These are phyloP conservation scores for Aspergillus arachidicola DNA, from an alignment of 2,329 filamentous ascomycete species.

Conservation along the genomic window DNA sequence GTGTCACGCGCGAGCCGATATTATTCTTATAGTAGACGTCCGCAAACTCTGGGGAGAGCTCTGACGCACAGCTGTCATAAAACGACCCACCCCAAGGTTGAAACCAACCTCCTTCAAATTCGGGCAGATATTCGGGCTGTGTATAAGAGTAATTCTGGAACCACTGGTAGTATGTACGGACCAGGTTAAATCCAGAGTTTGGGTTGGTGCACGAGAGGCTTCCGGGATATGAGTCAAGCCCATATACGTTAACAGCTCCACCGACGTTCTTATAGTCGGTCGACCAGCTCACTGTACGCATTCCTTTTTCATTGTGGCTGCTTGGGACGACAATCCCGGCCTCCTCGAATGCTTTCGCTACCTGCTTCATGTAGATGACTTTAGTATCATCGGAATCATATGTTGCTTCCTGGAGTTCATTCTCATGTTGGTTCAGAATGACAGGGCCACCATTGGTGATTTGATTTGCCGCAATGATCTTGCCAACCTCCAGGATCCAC, in stretches of 20 bases:
- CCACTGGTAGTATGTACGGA: conserved; percentile 60
- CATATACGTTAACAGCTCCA: conserved; percentile 53
- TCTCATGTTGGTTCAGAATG: conserved; percentile 57
- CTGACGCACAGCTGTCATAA: conserved; percentile 53
- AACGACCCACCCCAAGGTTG: conserved; percentile 57
- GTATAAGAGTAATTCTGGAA: conserved; percentile 59
- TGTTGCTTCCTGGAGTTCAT: conserved; percentile 52
- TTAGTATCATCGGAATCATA: conserved; percentile 49
- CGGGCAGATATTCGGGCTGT: conserved; percentile 56
- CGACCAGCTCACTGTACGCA: conserved; percentile 54
- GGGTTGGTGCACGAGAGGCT: conserved; percentile 55
- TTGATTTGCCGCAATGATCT: conserved; percentile 53
- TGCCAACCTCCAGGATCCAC: conserved; percentile 51
- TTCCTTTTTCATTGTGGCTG: conserved; percentile 56
- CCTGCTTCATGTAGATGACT: conserved; percentile 57
- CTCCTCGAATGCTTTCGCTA: conserved; percentile 49
- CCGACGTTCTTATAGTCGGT: conserved; percentile 59
- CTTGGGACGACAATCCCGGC: conserved; percentile 55
- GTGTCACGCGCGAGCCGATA: conserved; percentile 53
- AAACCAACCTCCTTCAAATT: conserved; percentile 59
- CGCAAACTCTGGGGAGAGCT: conserved; percentile 52
- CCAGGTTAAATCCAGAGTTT: conserved; percentile 52
- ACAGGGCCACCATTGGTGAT: conserved; percentile 56
- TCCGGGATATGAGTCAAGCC: conserved; percentile 36
- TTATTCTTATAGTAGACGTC: conserved; percentile 62